phyloP scores from a whole-genome alignment of 179 eudicot species.

The Silene coronaria region DNA sequence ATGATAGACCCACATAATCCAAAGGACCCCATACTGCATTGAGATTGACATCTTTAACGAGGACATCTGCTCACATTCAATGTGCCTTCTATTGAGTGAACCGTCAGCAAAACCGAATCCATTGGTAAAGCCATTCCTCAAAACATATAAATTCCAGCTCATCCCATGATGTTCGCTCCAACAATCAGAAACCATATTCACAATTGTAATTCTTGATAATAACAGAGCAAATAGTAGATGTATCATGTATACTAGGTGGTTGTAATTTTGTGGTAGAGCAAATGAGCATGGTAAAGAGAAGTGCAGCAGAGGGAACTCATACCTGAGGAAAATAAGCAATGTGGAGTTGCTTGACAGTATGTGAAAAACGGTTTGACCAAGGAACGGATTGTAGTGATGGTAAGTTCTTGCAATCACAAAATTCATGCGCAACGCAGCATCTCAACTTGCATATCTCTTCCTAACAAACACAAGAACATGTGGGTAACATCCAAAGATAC shows the following conservation, averaged over 20 bases:
- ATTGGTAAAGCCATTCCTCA: constrained; percentile 2
- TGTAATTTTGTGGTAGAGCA: background rate
- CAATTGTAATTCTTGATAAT: constrained; percentile 3
- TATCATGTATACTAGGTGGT: background rate
- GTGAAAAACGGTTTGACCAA: constrained; percentile 75
- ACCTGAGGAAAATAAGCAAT: constrained; percentile 78
- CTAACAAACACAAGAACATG: constrained; percentile 36
- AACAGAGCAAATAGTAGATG: background rate
- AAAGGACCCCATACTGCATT: background rate
- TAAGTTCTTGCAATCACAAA: constrained; percentile 67
- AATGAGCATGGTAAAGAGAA: background rate
- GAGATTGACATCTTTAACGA: background rate
- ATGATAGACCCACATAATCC: background rate
- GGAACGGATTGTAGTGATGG: constrained; percentile 49
- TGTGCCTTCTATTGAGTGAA: background rate
- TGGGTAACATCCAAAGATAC: constrained; percentile 8
- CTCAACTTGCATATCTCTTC: constrained; percentile 47
- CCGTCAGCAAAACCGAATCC: background rate
- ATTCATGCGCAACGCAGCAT: constrained; percentile 50
- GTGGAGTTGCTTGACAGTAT: constrained; percentile 58
- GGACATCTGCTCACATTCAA: constrained; percentile 3
- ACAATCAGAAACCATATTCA: background rate
- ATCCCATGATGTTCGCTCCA: background rate
- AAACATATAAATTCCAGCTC: constrained; percentile 2
- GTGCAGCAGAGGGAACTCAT: constrained; percentile 16